These are phyloP conservation scores for Colletotrichum somersetense DNA, from an alignment of 2,329 filamentous ascomycete genomes.

Conservation along the genomic window DNA sequence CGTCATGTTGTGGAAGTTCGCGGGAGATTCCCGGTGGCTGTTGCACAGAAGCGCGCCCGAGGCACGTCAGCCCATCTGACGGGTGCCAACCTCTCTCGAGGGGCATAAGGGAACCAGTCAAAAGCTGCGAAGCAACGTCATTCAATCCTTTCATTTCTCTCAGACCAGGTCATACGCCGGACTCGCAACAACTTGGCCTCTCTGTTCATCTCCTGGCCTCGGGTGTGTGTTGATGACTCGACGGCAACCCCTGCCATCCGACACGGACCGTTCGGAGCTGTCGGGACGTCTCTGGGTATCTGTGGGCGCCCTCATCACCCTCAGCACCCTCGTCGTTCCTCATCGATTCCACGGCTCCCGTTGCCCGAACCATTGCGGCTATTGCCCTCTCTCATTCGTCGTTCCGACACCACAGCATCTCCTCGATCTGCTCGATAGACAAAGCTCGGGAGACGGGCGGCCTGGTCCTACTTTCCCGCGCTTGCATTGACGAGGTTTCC, in stretches of 20 bases:
- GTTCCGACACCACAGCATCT: background rate
- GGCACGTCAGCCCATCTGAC: background rate
- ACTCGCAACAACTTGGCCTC: background rate
- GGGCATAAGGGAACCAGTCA: background rate
- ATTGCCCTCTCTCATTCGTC: constrained; percentile 14
- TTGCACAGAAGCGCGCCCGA: background rate
- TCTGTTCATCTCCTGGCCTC: background rate
- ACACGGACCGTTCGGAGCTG: constrained; percentile 16
- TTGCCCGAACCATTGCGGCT: constrained; percentile 6
- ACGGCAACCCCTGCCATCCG: background rate
- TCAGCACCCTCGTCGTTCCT: constrained; percentile 1
- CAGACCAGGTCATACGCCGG: background rate
- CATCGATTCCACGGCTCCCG: constrained; percentile 6
- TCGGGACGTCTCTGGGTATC: background rate
- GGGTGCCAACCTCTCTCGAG: background rate
- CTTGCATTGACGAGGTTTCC: constrained; percentile 33
- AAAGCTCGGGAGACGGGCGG: constrained; percentile 16
- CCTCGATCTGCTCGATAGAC: constrained; percentile 9
- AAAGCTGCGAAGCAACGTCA: background rate
- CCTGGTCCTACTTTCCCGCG: constrained; percentile 22
- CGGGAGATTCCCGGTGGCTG: background rate
- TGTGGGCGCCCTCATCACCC: background rate
- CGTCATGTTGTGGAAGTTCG: background rate
- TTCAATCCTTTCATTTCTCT: constrained; percentile 18
- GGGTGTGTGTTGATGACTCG: background rate